phyloP scores from a whole-genome alignment of 1,284 basidiomycete species.

The Cystobasidium sp. region DNA sequence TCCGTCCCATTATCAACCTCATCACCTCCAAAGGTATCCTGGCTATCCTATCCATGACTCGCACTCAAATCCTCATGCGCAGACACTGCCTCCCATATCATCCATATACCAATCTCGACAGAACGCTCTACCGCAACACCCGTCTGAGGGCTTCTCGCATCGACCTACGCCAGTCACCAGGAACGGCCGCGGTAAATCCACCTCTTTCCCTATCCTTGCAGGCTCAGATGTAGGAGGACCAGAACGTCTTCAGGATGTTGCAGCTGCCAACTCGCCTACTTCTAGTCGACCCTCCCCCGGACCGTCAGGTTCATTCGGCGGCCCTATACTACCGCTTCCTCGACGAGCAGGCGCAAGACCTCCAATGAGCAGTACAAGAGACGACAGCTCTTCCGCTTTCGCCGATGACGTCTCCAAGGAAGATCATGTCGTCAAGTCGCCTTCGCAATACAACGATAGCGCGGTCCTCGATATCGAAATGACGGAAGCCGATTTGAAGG shows the following conservation, averaged over 20 bases:
- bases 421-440: neutral
- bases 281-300: neutral
- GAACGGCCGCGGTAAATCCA: slow-evolving; percentile 19
- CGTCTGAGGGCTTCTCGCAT: neutral
- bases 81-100: slow-evolving; percentile 6
- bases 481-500: neutral
- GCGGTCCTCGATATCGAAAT: neutral
- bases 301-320: neutral
- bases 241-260: neutral
- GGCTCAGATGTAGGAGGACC: neutral
- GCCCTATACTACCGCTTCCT: slow-evolving; percentile 2
- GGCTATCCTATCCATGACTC: neutral
- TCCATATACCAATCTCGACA: neutral
- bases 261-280: neutral
- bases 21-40: neutral
- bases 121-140: neutral
- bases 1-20: neutral
- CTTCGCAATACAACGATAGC: neutral
- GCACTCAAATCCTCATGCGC: neutral
- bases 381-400: neutral
- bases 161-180: slow-evolving; percentile 1
- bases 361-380: slow-evolving; percentile 20
- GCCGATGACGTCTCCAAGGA: neutral
- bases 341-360: neutral
- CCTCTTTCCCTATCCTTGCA: slow-evolving; percentile 20